phyloP scores from a whole-genome alignment of 371 early-diverging fungal genomes.

The Choanephora cucurbitarum region DNA sequence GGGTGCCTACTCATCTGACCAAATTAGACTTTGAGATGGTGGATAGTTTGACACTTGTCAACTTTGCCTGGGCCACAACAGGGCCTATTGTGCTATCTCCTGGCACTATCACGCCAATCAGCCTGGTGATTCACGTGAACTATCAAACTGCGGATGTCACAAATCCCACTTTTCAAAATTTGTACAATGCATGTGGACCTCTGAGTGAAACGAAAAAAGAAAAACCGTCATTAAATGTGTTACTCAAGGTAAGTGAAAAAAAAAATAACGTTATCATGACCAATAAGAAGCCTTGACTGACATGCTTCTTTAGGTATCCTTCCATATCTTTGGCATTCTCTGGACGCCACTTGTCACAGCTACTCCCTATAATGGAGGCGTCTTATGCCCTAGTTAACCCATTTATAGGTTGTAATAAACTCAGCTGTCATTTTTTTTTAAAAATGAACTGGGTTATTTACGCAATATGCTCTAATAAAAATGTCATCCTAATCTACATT shows the following conservation, averaged over 20 bases:
- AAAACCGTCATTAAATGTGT: constrained; percentile 22
- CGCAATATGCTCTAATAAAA: neutral
- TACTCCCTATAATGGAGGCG: constrained; percentile 30
- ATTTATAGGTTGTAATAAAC: neutral
- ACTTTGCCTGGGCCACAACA: constrained; percentile 22
- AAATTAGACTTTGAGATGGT: constrained; percentile 23
- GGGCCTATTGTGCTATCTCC: constrained; percentile 11
- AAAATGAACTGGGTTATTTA: no score
- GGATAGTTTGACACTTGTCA: constrained; percentile 22
- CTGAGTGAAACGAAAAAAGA: constrained; percentile 11
- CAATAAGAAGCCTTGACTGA: neutral
- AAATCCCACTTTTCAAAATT: constrained; percentile 31
- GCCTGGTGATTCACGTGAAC: constrained; percentile 18
- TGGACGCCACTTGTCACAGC: constrained; percentile 34
- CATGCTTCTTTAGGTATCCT: constrained; percentile 25
- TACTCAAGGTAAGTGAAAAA: constrained; percentile 17
- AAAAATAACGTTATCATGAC: neutral
- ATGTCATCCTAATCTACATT: neutral
- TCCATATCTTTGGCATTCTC: constrained; percentile 38
- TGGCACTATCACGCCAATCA: constrained; percentile 13
- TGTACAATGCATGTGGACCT: constrained; percentile 32
- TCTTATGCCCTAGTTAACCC: constrained; percentile 24
- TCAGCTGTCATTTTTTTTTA: neutral
- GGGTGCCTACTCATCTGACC: constrained; percentile 22
- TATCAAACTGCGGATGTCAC: constrained; percentile 23